Conservation (phyloP, 352 stramenopile genomes). For the Pythium folliculosum region DNA sequence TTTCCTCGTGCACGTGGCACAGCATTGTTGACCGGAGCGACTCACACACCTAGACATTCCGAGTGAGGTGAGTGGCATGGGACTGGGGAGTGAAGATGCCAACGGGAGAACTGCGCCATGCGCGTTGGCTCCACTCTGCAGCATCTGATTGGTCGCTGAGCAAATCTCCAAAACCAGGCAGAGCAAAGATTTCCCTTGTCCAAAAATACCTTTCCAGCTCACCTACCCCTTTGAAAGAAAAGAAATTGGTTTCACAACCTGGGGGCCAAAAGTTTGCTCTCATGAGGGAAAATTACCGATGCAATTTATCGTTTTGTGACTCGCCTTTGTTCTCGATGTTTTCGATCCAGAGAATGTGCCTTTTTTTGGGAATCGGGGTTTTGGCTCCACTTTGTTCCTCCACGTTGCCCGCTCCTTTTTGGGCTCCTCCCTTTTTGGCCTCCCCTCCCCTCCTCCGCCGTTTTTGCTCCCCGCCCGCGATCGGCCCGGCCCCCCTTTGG, state of each 20-base stretch:
- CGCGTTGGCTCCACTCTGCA: constrained; percentile 5
- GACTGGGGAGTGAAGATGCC: not conserved
- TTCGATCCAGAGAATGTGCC: constrained; percentile 8
- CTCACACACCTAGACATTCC: too few species aligned
- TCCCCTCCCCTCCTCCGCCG: constrained; percentile 12
- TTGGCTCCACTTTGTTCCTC: constrained; percentile 21
- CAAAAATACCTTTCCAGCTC: constrained; percentile 19
- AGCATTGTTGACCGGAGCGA: too few species aligned
- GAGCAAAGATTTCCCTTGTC: constrained; percentile 4
- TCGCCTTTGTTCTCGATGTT: constrained; percentile 27
- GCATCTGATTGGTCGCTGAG: constrained; percentile 16
- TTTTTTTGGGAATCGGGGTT: constrained; percentile 31
- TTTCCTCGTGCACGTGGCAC: not conserved
- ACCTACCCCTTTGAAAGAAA: constrained; percentile 32
- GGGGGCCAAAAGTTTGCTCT: not conserved
- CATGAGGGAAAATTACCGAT: not conserved
- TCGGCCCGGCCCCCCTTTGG: constrained; percentile 1
- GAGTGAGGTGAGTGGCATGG: not conserved
- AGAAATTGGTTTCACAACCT: constrained; percentile 23
- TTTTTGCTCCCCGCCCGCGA: constrained; percentile 14
- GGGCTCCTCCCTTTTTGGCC: constrained; percentile 6
- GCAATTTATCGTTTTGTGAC: constrained; percentile 11
- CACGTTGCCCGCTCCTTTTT: constrained; percentile 22
- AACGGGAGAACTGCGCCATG: constrained; percentile 10
- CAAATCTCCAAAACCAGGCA: constrained; percentile 15